Evolutionary conservation across 345 rosid species (phyloP).

Genomic region (Cochlearia excelsa): DNA sequence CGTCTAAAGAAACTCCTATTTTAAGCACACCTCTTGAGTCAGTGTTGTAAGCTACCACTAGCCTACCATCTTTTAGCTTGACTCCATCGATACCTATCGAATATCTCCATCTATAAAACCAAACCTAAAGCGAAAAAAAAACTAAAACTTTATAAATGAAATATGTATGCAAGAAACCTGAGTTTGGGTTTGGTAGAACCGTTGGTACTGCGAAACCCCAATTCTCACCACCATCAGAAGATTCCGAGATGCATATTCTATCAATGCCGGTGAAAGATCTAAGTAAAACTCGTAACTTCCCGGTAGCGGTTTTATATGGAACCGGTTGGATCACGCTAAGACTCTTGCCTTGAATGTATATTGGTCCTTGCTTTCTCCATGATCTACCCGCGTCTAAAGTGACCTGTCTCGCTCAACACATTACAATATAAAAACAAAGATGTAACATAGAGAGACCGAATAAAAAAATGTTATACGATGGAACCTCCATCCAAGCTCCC

Average conservation of each 20-base stretch:
- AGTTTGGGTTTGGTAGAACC: slow-evolving; percentile 83
- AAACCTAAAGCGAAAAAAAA: neutral
- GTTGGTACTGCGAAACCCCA: slow-evolving; percentile 73
- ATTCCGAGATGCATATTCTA: slow-evolving; percentile 75
- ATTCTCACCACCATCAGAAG: slow-evolving; percentile 61
- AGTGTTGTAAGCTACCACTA: slow-evolving; percentile 78
- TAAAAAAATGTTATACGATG: neutral
- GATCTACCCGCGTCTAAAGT: slow-evolving; percentile 70
- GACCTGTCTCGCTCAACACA: slow-evolving; percentile 42
- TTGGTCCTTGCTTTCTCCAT: slow-evolving; percentile 85
- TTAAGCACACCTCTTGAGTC: slow-evolving; percentile 77
- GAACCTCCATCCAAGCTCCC: slow-evolving; percentile 95
- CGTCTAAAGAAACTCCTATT: slow-evolving; percentile 65
- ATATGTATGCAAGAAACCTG: slow-evolving; percentile 49
- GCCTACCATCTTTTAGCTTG: slow-evolving; percentile 63
- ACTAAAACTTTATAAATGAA: no score
- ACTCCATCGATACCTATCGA: slow-evolving; percentile 75
- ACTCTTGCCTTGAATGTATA: slow-evolving; percentile 55
- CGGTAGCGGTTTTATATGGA: slow-evolving; percentile 61
- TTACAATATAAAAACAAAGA: slow-evolving; percentile 7
- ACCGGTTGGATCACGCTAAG: slow-evolving; percentile 96
- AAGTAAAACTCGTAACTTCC: slow-evolving; percentile 58
- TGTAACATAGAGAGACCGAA: slow-evolving; percentile 15
- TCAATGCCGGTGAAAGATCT: slow-evolving; percentile 61
- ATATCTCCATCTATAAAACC: neutral